Percentiles rank a stretch among this genome's conserved stretches.
These are phyloP conservation scores for Penicillium psychrosexuale DNA, from an alignment of 2,329 filamentous ascomycete genomes.

Conservation along the genomic window DNA sequence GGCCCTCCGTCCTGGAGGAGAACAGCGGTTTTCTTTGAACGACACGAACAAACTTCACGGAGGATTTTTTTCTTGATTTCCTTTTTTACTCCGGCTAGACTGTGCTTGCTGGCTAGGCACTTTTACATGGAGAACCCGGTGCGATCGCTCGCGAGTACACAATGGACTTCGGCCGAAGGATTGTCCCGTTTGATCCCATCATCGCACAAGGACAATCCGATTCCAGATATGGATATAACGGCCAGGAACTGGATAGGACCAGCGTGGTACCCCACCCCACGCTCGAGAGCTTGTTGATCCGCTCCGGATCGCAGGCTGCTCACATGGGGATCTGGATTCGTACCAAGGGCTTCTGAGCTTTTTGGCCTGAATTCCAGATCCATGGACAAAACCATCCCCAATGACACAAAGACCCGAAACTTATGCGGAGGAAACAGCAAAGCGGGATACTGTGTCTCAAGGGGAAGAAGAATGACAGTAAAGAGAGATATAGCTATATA, in stretches of 20 bases:
- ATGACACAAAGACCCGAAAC: constrained; percentile 3
- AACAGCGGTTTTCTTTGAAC: neutral
- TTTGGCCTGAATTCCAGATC: neutral
- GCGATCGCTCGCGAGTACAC: constrained; percentile 1
- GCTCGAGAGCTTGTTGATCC: neutral
- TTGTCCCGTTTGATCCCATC: neutral
- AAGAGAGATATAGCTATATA: neutral
- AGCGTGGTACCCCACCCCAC: constrained; percentile 1
- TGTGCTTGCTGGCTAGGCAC: constrained; percentile 4
- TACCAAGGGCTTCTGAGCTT: neutral
- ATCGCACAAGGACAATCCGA: neutral
- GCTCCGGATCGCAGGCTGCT: neutral
- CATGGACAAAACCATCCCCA: neutral
- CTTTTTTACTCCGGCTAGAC: neutral
- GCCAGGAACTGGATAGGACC: constrained; percentile 7
- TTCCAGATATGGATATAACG: neutral
- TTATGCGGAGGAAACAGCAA: constrained; percentile 6
- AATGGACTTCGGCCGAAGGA: neutral
- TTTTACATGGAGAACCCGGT: constrained; percentile 1
- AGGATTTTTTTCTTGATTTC: constrained; percentile 8
- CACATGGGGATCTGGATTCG: neutral
- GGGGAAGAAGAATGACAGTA: constrained; percentile 7
- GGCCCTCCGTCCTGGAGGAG: neutral
- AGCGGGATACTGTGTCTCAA: constrained; percentile 2
- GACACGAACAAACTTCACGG: neutral